Evolutionary conservation across 345 rosid genomes (phyloP), one percentile per base, ranked within the genome.

Genomic region (Alliaria petiolata): DNA sequence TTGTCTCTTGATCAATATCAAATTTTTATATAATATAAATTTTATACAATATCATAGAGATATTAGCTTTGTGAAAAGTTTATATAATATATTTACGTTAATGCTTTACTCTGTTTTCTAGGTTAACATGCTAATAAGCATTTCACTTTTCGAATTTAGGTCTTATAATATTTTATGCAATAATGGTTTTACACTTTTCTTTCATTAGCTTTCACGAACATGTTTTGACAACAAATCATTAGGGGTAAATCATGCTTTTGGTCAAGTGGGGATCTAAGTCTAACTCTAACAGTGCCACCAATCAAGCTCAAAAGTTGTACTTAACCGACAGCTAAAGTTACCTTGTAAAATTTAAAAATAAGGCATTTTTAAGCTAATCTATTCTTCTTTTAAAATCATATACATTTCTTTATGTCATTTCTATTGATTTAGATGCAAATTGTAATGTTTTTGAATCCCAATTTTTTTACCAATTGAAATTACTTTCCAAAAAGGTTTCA

Each of bases 231-330:
- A n/a, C 36, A 39, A 65, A 74, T 66, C 38, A 65, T 74, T 74
- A 74, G 67, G 0, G 60, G 46, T 47, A 57, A 65, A 28, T 28
- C 44, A 74, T 57, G 66, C 53, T 74, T 74, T 57, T 65, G 52
- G 19, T 66, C 42, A 74, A 46, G 65, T 65, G 67, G 78, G n/a
- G n/a, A n/a, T 59, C 60, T 43, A 36, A 36, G 15, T 59, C 47
- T 30, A 16, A 62, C 68, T 35, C 43, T 31, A 58, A 59, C 33
- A 66, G 54, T 74, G 72, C 39, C 78, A 67, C 68, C 53, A 74
- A 74, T 67, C 78, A 74, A 66, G 72, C 78, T 58, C 16, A 57
- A 57, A 65, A 57, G 61, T 49, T 65, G 14, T 63, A 54, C 70
- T 53, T 26, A 65, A 65, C 70, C 71, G 70, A 72, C 76, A 71